phyloP scores from a whole-genome alignment of 495 filamentous ascomycete species.

The Penicillium bovifimosum region DNA sequence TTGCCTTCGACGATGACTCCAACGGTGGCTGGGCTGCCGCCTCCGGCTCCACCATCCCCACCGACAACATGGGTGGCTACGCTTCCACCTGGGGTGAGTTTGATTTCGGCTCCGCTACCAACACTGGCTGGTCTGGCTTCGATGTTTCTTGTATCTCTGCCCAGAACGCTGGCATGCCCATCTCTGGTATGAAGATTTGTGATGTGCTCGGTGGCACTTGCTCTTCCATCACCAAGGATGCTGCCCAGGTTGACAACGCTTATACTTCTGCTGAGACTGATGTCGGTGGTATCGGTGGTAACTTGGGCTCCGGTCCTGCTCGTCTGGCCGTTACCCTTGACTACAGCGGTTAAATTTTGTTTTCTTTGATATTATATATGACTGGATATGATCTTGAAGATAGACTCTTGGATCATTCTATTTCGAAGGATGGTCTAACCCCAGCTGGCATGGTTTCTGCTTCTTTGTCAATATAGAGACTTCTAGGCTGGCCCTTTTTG shows the following conservation, averaged over 20 bases:
- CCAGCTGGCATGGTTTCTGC: conserved; percentile 17
- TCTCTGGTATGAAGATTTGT: conserved; percentile 36
- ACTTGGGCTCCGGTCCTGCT: conserved; percentile 26
- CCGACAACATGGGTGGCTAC: conserved; percentile 29
- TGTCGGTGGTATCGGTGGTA: conserved; percentile 38
- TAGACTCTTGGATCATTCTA: conserved; percentile 3
- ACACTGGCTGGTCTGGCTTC: conserved; percentile 38
- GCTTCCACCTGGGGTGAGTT: conserved; percentile 44
- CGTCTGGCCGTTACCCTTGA: conserved; percentile 28
- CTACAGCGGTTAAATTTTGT: conserved; percentile 25
- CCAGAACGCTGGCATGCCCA: conserved; percentile 25
- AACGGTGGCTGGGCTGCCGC: conserved; percentile 37
- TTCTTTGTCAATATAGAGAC: conserved; percentile 20
- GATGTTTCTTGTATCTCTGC: conserved; percentile 39
- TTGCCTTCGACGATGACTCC: conserved; percentile 45
- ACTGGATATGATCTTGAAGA: conserved; percentile 10
- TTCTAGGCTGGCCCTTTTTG: conserved; percentile 20
- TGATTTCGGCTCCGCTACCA: conserved; percentile 31
- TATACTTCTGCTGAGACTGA: conserved; percentile 31
- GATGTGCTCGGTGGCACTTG: conserved; percentile 20
- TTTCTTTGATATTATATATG: conserved; percentile 6
- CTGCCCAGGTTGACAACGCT: conserved; percentile 30
- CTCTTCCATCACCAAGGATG: conserved; percentile 29
- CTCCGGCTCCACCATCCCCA: conserved; percentile 28
- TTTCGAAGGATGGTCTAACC: conserved; percentile 13